Evolutionary conservation across 2,329 filamentous ascomycete species (phyloP), one percentile per base, ranked within the genome.

Genomic region (Fusarium virguliforme): DNA sequence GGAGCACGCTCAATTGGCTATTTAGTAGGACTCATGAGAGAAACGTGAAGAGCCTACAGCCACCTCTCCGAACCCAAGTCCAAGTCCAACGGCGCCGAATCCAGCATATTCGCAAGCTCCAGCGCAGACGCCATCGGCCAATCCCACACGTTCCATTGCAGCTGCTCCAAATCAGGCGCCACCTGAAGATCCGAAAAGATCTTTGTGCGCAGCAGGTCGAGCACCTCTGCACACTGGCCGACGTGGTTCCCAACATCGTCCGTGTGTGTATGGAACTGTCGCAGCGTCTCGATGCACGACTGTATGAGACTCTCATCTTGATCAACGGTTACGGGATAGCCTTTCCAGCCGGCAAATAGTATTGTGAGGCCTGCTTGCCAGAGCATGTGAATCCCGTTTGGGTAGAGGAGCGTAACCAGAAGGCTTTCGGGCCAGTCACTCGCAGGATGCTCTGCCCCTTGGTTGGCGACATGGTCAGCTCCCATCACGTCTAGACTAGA

Each of bases 131-230:
- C 75, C 64, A 77, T 73, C 1, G 75, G 75, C 75, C 74, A 77
- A 8, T 77, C 71, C 75, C 72, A 76, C 13, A 76, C 63, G 22
- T 76, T 76, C 71, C 70, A 76, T 10, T 75, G 74, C 12, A 74
- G 55, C 34, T 73, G 68, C 4, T 75, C 71, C 1, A 65, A 18
- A 13, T 60, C 53, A n/a, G 59, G 62, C 6, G 60, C 43, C 2
- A 53, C 30, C 26, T 66, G 56, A 13, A 64, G 28, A 6, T 64
- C 54, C 6, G 68, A 67, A 30, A 74, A 75, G 1, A 71, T 71
- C 60, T 75, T 75, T 15, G 30, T 41, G 3, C 69, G 60, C 8
- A 76, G 43, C 22, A 69, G 46, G 15, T 74, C 74, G 0, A 76
- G 41, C 0, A 75, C 75, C 6, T 74, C 68, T 5, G 74, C 71